Percentiles rank a stretch among this genome's conserved stretches.
Conservation (phyloP, 2,329 filamentous ascomycete genomes). For the Rutstroemia sp. region DNA sequence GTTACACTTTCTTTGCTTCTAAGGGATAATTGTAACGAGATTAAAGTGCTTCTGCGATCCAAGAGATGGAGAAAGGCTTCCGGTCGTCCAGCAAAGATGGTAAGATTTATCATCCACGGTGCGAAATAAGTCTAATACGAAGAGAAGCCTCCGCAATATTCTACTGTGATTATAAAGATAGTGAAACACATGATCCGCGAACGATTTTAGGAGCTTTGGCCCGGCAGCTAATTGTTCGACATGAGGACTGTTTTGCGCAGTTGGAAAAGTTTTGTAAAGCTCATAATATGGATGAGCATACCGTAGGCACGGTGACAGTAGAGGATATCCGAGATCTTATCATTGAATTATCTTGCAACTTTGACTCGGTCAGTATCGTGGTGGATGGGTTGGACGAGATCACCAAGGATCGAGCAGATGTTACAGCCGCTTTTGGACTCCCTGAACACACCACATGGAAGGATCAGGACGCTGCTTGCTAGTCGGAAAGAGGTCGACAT, state of each 20-base stretch:
- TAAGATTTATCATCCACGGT: background rate
- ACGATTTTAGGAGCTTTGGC: conserved; percentile 20
- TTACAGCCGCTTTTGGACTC: conserved; percentile 6
- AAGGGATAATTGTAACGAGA: background rate
- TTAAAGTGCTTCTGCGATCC: conserved; percentile 5
- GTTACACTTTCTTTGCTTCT: background rate
- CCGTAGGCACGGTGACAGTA: background rate
- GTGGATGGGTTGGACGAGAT: conserved; percentile 28
- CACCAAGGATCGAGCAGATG: conserved; percentile 5
- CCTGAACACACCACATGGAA: conserved; percentile 7
- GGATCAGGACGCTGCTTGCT: conserved; percentile 12
- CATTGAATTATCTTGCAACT: conserved; percentile 4
- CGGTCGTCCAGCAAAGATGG: too few species aligned
- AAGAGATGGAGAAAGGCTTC: background rate
- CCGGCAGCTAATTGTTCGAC: conserved; percentile 22
- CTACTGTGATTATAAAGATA: conserved; percentile 8
- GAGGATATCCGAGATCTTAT: conserved; percentile 8
- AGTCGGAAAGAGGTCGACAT: conserved; percentile 16
- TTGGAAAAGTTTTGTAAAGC: conserved; percentile 10
- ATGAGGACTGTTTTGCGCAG: conserved; percentile 16
- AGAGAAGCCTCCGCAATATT: conserved; percentile 1
- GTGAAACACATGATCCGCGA: background rate
- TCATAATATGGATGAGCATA: background rate
- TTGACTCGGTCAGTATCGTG: conserved; percentile 17
- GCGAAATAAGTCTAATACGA: background rate